Evolutionary conservation across 495 filamentous ascomycete genomes (phyloP), one percentile per base, ranked within the genome.

Genomic region (Penicillium turbatum): DNA sequence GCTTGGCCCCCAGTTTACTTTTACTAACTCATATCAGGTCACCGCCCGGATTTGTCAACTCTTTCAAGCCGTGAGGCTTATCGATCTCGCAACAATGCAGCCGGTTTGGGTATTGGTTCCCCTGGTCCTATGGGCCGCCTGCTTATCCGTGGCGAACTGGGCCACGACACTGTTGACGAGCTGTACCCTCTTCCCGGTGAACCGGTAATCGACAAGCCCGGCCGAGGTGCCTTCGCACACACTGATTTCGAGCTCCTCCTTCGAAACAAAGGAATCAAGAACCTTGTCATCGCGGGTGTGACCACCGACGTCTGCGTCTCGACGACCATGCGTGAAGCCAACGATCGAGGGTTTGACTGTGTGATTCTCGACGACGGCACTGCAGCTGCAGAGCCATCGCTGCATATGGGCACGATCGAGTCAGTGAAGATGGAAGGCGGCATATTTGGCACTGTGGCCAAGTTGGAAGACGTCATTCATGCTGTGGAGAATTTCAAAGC

Each of bases 321-420:
- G 16, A 85, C 80, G 1, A 88, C 85, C 1, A 74, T 88, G 52
- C 75, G 85, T 41, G 87, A 89, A 57, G 85, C 84, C 45, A 86
- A 85, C 62, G 87, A 88, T 65, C 81, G 86, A 11, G 87, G 86
- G 0, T 89, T 84, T 59, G 85, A 89, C 55, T 89, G 86, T 45
- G 59, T 83, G n/a, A 41, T 84, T 7, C 49, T 84, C 21, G 70
- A 76, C 5, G 81, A 84, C 61, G 81, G 68, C 12, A 77, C 74
- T 51, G 79, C 76, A 21, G 80, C 82, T 19, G 67, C 61, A 15
- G 76, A 81, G 46, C 67, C 69, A 24, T 61, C 64, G n/a, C 61
- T 84, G 11, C 79, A 82, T 42, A 38, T 67, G 8, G 72, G 73
- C 53, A 75, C 79, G 1, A 57, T 82, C 31, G 75, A 80, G 44